These are phyloP conservation scores for Viola odorata DNA, from an alignment of 345 rosid species.

Conservation along the genomic window DNA sequence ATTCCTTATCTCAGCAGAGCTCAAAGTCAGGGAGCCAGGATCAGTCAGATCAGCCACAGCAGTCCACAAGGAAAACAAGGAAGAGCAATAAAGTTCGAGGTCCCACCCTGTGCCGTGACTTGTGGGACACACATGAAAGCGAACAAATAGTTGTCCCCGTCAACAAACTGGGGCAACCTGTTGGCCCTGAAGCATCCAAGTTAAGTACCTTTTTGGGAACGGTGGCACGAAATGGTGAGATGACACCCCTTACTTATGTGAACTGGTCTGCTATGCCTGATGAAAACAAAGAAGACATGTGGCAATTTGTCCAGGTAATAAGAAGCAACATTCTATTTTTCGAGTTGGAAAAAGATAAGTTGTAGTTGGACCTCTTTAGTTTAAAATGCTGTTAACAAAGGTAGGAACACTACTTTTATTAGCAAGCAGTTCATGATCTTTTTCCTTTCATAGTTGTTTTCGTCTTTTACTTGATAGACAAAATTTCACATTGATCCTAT, in stretches of 20 bases:
- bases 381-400: too few species aligned
- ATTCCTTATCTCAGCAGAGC: constrained; percentile 6
- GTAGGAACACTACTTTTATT: too few species aligned
- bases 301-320: constrained; percentile 34
- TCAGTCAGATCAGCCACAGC: background rate
- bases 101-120: constrained; percentile 22
- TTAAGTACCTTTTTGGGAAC: constrained; percentile 30
- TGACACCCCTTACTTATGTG: constrained; percentile 26
- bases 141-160: constrained; percentile 20
- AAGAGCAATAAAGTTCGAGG: constrained; percentile 14
- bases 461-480: constrained; percentile 11
- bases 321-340: background rate
- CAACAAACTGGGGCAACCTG: constrained; percentile 30
- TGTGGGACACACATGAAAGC: constrained; percentile 23
- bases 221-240: constrained; percentile 32
- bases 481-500: constrained; percentile 29
- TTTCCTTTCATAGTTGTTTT: too few species aligned
- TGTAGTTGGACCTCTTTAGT: too few species aligned
- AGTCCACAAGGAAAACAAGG: background rate
- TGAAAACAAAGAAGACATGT: constrained; percentile 27
- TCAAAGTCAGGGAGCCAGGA: constrained; percentile 4
- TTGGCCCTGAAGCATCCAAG: constrained; percentile 32
- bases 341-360: too few species aligned
- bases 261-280: constrained; percentile 28
- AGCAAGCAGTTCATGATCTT: too few species aligned